Evolutionary conservation across 2,329 filamentous ascomycete species (phyloP).

Genomic region (Pyricularia pennisetigena): DNA sequence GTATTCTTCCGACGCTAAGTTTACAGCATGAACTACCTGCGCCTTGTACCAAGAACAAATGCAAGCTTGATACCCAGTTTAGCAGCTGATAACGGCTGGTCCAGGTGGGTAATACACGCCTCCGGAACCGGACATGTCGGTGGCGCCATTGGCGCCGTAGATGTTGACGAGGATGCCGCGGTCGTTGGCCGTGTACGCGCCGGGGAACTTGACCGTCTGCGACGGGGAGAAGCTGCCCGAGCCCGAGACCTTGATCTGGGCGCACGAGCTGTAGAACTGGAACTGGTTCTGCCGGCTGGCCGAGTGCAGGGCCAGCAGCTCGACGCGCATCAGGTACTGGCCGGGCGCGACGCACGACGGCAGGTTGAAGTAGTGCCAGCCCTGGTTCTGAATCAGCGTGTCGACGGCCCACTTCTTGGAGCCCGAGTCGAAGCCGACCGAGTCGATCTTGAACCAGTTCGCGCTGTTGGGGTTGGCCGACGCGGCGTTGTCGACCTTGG

Average conservation of each 20-base stretch:
- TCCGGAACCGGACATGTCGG: slow-evolving; percentile 25
- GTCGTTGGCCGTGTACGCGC: slow-evolving; percentile 31
- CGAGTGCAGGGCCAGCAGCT: slow-evolving; percentile 10
- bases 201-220: slow-evolving; percentile 32
- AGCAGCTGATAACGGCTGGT: slow-evolving; percentile 22
- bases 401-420: slow-evolving; percentile 37
- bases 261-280: slow-evolving; percentile 11
- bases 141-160: slow-evolving; percentile 29
- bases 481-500: slow-evolving; percentile 35
- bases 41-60: background rate
- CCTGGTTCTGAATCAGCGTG: slow-evolving; percentile 32
- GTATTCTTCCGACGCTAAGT: background rate
- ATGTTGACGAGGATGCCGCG: slow-evolving; percentile 36
- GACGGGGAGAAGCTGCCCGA: slow-evolving; percentile 24
- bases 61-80: background rate
- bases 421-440: slow-evolving; percentile 33
- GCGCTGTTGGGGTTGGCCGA: slow-evolving; percentile 21
- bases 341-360: slow-evolving; percentile 24
- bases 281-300: slow-evolving; percentile 6
- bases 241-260: slow-evolving; percentile 24
- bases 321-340: slow-evolving; percentile 10
- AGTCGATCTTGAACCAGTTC: slow-evolving; percentile 42
- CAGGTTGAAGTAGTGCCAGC: slow-evolving; percentile 31
- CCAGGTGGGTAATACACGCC: slow-evolving; percentile 29
- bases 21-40: background rate